Base-by-base conservation (phyloP, 2,329 filamentous ascomycete species). In the Plenodomus lindquistii region DNA sequence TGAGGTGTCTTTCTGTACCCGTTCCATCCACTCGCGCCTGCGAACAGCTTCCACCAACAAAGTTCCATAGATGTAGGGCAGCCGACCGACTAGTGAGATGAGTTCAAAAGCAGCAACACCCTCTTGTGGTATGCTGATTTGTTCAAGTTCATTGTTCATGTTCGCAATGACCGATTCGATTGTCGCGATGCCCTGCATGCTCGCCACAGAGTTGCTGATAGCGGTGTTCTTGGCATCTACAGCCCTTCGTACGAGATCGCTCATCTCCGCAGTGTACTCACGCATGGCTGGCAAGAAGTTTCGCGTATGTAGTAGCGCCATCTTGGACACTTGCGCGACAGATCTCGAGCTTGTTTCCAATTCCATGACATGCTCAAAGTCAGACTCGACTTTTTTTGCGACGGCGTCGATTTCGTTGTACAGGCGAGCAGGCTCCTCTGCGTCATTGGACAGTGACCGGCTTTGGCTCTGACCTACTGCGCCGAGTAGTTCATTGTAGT, bases 61-160 rank as follows among this genome's bases (percentile, higher is more conserved):
- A 2, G 91, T 92, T 0, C 92, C 92, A 69, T 97, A 99, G 61
- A 96, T 85, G 47, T 88, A 87, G 0, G 94, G 94, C 22, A 97
- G 81, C 54, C 92, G 85, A 37, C 92, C 86, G 29, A 97, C 86
- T 18, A 90, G 79, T 16, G 86, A 85, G 18, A 99, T 79, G 35
- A 89, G 83, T 54, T 96, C 87, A 67, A 97, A 92, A 0, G 88
- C 87, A 24, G 89, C 85, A 65, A 88, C 80, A 38, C 89, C 88
- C 50, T 94, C 88, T 50, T 88, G 83, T 7, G 87, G 84, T 40
- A 89, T 79, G 54, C 87, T 86, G 37, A 97, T 75, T 2, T 82
- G 79, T 46, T 84, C 84, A 51, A 96, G 85, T 55, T 88, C 87
- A 7, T 79, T 76, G 65, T 91, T 91, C 29, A 94, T 80, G 51